Evolutionary conservation across 345 rosid genomes (phyloP).

Genomic region (Sisymbrium altissimum): DNA sequence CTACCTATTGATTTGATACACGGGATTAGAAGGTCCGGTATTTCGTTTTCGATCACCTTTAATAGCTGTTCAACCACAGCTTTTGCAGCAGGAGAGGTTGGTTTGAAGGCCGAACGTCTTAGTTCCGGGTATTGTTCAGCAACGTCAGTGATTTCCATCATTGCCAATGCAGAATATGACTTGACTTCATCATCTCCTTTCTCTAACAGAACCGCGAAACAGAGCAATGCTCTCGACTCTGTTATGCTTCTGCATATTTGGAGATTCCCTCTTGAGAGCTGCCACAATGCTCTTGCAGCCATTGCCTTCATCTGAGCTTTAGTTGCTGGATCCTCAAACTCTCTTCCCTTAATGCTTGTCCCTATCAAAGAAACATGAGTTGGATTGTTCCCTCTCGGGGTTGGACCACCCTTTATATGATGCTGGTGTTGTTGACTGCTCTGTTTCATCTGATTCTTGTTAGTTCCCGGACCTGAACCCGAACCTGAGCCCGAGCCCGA

Average conservation of each 20-base stretch:
- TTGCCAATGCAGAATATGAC: constrained; percentile 60
- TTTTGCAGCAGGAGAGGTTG: constrained; percentile 64
- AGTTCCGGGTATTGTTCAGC: constrained; percentile 61
- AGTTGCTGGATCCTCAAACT: constrained; percentile 48
- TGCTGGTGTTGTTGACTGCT: constrained; percentile 26
- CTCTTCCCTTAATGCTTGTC: constrained; percentile 62
- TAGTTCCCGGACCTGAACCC: neutral
- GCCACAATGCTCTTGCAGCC: constrained; percentile 80
- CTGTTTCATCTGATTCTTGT: constrained; percentile 17
- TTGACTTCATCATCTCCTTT: constrained; percentile 62
- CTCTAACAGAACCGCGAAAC: constrained; percentile 62
- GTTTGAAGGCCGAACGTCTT: constrained; percentile 67
- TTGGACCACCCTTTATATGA: constrained; percentile 21
- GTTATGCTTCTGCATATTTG: constrained; percentile 57
- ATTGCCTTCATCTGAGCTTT: constrained; percentile 77
- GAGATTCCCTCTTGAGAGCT: constrained; percentile 59
- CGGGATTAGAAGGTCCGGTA: constrained; percentile 48
- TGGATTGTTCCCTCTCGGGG: constrained; percentile 32
- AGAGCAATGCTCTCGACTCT: constrained; percentile 66
- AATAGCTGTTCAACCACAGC: constrained; percentile 69
- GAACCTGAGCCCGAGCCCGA: too few species aligned
- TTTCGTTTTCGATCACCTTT: constrained; percentile 47
- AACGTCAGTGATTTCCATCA: constrained; percentile 70
- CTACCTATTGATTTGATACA: constrained; percentile 65
- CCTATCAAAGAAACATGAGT: constrained; percentile 47